Evolutionary conservation across 108 stramenopile genomes (phyloP).

Genomic region (Fragilaria radians): DNA sequence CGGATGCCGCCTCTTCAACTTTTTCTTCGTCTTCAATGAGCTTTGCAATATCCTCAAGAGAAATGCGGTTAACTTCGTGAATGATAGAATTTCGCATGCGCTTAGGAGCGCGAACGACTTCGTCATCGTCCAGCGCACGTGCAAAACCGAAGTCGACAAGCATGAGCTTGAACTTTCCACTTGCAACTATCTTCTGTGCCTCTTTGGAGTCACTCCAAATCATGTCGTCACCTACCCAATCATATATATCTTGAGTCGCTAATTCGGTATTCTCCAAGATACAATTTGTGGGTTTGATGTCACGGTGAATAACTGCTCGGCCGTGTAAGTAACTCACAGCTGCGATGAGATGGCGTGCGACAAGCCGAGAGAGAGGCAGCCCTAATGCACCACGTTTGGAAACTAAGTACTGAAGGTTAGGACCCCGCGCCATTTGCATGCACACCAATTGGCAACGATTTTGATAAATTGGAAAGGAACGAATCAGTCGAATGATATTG

Average conservation of each 20-base stretch:
- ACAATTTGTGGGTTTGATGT: slow-evolving; percentile 81
- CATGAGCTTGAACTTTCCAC: slow-evolving; percentile 55
- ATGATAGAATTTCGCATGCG: slow-evolving; percentile 39
- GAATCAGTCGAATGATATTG: slow-evolving; percentile 66
- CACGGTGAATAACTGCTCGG: slow-evolving; percentile 78
- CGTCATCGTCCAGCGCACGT: slow-evolving; percentile 46
- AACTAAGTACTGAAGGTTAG: slow-evolving; percentile 61
- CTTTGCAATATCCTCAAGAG: slow-evolving; percentile 5
- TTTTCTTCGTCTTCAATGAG: slow-evolving; percentile 4
- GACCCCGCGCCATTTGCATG: slow-evolving; percentile 63
- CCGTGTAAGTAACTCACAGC: slow-evolving; percentile 82
- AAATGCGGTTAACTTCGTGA: slow-evolving; percentile 10
- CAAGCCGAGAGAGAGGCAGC: slow-evolving; percentile 48
- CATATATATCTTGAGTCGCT: slow-evolving; percentile 40
- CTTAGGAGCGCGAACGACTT: slow-evolving; percentile 19
- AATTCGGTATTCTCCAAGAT: slow-evolving; percentile 52
- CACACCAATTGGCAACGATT: slow-evolving; percentile 46
- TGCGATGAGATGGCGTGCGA: slow-evolving; percentile 59
- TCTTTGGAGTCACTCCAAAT: slow-evolving; percentile 73
- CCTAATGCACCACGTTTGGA: slow-evolving; percentile 73
- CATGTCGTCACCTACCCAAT: slow-evolving; percentile 41
- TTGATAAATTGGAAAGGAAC: slow-evolving; percentile 41
- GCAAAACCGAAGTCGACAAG: slow-evolving; percentile 87
- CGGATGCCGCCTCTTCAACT: neutral
- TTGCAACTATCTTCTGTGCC: slow-evolving; percentile 25